These are phyloP conservation scores for Penicillium cataractarum DNA, from an alignment of 495 filamentous ascomycete genomes.

Conservation along the genomic window DNA sequence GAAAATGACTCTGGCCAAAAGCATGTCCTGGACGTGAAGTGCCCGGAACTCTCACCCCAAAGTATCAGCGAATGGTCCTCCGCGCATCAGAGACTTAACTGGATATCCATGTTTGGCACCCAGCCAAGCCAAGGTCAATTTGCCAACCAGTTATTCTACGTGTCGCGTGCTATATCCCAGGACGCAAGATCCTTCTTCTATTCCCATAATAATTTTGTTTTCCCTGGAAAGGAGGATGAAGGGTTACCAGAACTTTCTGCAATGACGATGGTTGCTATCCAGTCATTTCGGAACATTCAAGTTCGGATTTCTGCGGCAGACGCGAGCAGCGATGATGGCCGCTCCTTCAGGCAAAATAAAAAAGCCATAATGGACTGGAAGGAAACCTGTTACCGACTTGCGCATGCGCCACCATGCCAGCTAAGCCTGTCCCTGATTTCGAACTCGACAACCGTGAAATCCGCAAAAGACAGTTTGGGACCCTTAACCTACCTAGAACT, in stretches of 20 bases:
- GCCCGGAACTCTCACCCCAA: neutral
- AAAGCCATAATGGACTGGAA: too few relatives aligned
- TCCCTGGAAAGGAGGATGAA: neutral
- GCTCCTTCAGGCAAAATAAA: too few relatives aligned
- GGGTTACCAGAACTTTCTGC: neutral
- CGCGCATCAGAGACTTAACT: neutral
- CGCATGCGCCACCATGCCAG: too few relatives aligned
- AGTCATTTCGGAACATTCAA: neutral
- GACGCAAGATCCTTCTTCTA: neutral
- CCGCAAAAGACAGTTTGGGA: too few relatives aligned
- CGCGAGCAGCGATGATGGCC: too few relatives aligned
- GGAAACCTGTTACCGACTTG: too few relatives aligned
- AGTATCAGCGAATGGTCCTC: neutral
- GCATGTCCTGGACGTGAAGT: neutral
- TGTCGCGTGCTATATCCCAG: neutral
- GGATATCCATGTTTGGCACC: too few relatives aligned
- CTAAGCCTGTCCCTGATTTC: too few relatives aligned
- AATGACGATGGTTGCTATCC: neutral
- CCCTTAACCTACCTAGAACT: too few relatives aligned
- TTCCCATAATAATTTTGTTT: neutral
- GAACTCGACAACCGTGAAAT: too few relatives aligned
- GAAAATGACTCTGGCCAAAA: neutral
- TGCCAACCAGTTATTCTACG: neutral
- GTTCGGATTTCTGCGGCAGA: neutral
- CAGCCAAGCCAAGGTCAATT: neutral